Evolutionary conservation across 129 eudicot genomes (phyloP).

Genomic region (Rutidosis leptorrhynchoides): DNA sequence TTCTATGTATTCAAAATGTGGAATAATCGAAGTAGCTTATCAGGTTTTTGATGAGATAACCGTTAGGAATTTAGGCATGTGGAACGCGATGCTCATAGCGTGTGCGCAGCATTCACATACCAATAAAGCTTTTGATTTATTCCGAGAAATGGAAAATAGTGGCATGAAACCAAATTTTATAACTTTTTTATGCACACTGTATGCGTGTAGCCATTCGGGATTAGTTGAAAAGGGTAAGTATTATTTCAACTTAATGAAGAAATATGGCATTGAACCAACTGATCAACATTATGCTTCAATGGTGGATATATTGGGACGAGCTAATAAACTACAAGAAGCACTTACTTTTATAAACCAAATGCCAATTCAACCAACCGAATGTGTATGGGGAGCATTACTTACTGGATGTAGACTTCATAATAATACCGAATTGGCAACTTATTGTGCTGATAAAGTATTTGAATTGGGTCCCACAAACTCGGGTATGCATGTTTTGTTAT

Average conservation of each 20-base stretch:
- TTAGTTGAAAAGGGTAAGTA: slow-evolving; percentile 64
- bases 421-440: slow-evolving; percentile 69
- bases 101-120: slow-evolving; percentile 88
- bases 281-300: slow-evolving; percentile 78
- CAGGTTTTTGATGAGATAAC: slow-evolving; percentile 53
- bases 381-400: slow-evolving; percentile 86
- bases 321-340: slow-evolving; percentile 80
- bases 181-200: slow-evolving; percentile 65
- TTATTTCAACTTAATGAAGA: slow-evolving; percentile 66
- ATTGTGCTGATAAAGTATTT: slow-evolving; percentile 78
- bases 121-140: slow-evolving; percentile 49
- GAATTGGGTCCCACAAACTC: slow-evolving; percentile 64
- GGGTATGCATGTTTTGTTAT: slow-evolving; percentile 61
- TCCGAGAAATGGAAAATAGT: slow-evolving; percentile 41
- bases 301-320: slow-evolving; percentile 83
- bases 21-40: slow-evolving; percentile 60
- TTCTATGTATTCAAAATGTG: slow-evolving; percentile 87
- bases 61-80: slow-evolving; percentile 62
- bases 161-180: slow-evolving; percentile 77
- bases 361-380: slow-evolving; percentile 79
- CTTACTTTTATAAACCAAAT: slow-evolving; percentile 46
- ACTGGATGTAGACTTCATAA: slow-evolving; percentile 82
- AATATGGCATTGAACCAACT: slow-evolving; percentile 58
- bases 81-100: slow-evolving; percentile 85
- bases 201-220: slow-evolving; percentile 93